Percentiles rank a stretch among this genome's conserved stretches.
phyloP scores from a whole-genome alignment of 192 early-diverging fungal species.

The Allomyces macrogynus region DNA sequence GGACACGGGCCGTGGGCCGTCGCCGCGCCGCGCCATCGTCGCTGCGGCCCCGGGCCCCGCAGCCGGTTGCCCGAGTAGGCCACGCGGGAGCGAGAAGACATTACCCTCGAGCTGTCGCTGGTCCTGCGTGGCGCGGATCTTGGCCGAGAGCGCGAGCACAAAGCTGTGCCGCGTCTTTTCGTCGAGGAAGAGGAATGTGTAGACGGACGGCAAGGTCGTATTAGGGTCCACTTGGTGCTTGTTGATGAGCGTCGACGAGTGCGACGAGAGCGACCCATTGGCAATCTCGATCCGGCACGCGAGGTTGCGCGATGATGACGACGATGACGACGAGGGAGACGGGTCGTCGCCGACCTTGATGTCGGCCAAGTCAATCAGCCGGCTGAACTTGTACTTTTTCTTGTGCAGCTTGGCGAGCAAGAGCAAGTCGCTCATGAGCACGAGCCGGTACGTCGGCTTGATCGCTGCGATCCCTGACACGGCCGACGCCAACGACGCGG shows the following conservation, averaged over 20 bases:
- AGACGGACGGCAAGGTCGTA: not conserved
- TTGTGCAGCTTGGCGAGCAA: not conserved
- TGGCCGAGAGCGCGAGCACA: not conserved
- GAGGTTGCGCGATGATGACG: no score
- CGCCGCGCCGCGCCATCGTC: no score
- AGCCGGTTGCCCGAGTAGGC: no score
- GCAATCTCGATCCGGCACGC: not conserved
- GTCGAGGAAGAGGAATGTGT: not conserved
- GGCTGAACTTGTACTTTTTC: not conserved
- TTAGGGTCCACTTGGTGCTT: not conserved
- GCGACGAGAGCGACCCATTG: not conserved
- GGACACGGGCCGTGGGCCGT: no score
- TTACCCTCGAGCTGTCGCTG: not conserved
- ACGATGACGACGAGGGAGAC: not conserved
- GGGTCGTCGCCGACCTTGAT: not conserved
- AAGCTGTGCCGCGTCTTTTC: not conserved
- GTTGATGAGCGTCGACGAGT: not conserved
- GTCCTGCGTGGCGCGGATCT: not conserved
- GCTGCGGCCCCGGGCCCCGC: no score
- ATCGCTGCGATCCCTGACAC: not conserved
- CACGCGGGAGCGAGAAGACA: not conserved
- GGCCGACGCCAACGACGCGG: not conserved
- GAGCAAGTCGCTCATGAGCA: not conserved
- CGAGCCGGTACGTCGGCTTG: not conserved
- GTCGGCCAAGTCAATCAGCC: not conserved